Evolutionary conservation across 176 grass and related monocot species (phyloP), one percentile per base, ranked within the genome.

Genomic region (Tillandsia fasciculata): DNA sequence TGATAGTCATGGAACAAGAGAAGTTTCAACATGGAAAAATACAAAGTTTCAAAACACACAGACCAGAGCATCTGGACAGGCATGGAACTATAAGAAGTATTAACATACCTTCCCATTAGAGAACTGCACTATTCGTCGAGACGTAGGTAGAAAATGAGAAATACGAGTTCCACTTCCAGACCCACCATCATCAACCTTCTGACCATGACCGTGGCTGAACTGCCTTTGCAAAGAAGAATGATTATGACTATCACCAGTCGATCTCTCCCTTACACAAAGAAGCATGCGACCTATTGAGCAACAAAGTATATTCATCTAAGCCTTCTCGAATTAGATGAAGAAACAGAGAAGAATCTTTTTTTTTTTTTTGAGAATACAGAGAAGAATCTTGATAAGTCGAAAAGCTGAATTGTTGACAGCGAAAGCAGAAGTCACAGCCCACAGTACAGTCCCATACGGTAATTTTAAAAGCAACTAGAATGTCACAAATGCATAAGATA

Each of bases 41-140:
- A 42, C 33, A 42, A 42, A 42, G 33, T 42, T 42, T 42, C 33
- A 42, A 42, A 42, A 42, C 33, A 42, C 4, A 42, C 33, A 42
- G 33, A 7, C 33, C 33, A 42, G 33, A 42, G 33, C 5, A 42
- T 42, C 5, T 42, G 33, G 29, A 42, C 33, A 4, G 33, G 33
- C 33, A 42, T 42, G 33, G 33, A 42, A 42, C 33, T 42, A 42
- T 42, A 42, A 42, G 33, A 42, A 42, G 33, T 59, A 59, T 20
- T 18, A 59, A 59, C 3, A 53, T 91, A 97, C 89, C 89, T 80
- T 87, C 59, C 94, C 79, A 73, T 90, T 97, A 51, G 89, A 93
- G 74, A 97, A 97, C 73, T 97, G 94, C 76, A 97, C 93, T 79
- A 97, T 87, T 72, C 89, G 75, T 63, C 89, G 83, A 78, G 89